Conservation (phyloP, 1,284 basidiomycete species). For the Rhodotorula sp. region DNA sequence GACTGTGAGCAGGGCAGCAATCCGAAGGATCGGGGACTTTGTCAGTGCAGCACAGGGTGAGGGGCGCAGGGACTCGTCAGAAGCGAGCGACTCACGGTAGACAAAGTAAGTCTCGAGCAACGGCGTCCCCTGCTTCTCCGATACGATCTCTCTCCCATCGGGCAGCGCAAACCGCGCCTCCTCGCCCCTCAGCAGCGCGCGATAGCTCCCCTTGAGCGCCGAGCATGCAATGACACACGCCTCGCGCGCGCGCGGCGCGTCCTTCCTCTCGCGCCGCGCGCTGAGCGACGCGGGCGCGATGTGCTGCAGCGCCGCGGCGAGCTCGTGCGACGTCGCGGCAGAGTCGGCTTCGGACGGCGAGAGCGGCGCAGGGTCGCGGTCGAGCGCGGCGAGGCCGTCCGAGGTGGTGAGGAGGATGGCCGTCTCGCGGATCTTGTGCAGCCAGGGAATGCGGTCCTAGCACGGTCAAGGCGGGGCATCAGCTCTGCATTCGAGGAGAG, state of each 20-base stretch:
- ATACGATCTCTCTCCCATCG: constrained; percentile 25
- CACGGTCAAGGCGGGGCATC: too few relatives aligned
- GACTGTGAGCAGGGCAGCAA: constrained; percentile 49
- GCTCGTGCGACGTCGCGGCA: constrained; percentile 53
- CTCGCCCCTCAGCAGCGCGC: constrained; percentile 72
- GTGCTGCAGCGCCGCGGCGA: constrained; percentile 39
- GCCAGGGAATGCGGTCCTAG: constrained; percentile 77
- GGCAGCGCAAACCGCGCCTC: constrained; percentile 9
- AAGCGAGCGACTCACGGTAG: constrained; percentile 55
- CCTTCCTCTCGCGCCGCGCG: constrained; percentile 22
- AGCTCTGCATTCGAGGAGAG: not conserved
- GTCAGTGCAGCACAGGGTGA: not conserved
- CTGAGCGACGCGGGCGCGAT: constrained; percentile 30
- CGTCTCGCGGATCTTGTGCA: constrained; percentile 67
- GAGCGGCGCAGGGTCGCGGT: constrained; percentile 8
- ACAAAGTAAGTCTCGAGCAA: constrained; percentile 72
- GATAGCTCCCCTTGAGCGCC: constrained; percentile 77
- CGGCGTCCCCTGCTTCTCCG: constrained; percentile 35
- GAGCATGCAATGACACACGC: constrained; percentile 83
- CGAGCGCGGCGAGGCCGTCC: constrained; percentile 31
- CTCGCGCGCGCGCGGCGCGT: constrained; percentile 46
- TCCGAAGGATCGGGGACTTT: not conserved
- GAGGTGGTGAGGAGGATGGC: constrained; percentile 54
- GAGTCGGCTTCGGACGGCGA: constrained; percentile 18
- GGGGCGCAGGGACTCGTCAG: too few relatives aligned